Conservation (phyloP, 805 yeast genomes). For the Nakazawaea populi region DNA sequence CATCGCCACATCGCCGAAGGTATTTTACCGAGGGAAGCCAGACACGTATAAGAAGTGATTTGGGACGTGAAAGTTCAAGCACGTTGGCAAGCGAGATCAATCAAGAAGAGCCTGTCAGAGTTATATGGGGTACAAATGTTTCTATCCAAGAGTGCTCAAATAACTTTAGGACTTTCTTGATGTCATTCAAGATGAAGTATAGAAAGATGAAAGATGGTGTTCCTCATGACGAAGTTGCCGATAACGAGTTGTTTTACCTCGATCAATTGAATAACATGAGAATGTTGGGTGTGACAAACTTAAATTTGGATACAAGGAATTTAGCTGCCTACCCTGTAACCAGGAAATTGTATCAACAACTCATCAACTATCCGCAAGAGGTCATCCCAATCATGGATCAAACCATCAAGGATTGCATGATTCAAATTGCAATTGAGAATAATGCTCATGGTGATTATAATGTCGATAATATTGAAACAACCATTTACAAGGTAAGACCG, state of each 20-base stretch:
- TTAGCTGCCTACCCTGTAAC: slow-evolving; percentile 71
- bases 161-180: slow-evolving; percentile 74
- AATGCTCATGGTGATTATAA: slow-evolving; percentile 38
- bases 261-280: slow-evolving; percentile 70
- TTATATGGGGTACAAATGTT: slow-evolving; percentile 98
- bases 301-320: slow-evolving; percentile 81
- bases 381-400: slow-evolving; percentile 98
- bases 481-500: slow-evolving; percentile 84
- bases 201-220: slow-evolving; percentile 47
- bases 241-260: slow-evolving; percentile 70
- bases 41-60: slow-evolving; percentile 17
- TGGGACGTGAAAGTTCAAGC: slow-evolving; percentile 11
- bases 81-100: slow-evolving; percentile 24
- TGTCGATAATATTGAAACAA: slow-evolving; percentile 68
- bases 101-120: slow-evolving; percentile 72
- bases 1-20: slow-evolving; percentile 65
- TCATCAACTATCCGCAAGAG: slow-evolving; percentile 93
- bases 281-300: slow-evolving; percentile 70
- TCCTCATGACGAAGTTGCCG: slow-evolving; percentile 39
- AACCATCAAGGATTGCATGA: slow-evolving; percentile 83
- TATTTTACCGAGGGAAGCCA: slow-evolving; percentile 41
- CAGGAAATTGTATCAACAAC: slow-evolving; percentile 73
- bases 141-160: slow-evolving; percentile 83
- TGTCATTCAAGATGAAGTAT: slow-evolving; percentile 75
- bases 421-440: slow-evolving; percentile 40